phyloP scores from a whole-genome alignment of 192 early-diverging fungal genomes.

The Gonapodya sp. region DNA sequence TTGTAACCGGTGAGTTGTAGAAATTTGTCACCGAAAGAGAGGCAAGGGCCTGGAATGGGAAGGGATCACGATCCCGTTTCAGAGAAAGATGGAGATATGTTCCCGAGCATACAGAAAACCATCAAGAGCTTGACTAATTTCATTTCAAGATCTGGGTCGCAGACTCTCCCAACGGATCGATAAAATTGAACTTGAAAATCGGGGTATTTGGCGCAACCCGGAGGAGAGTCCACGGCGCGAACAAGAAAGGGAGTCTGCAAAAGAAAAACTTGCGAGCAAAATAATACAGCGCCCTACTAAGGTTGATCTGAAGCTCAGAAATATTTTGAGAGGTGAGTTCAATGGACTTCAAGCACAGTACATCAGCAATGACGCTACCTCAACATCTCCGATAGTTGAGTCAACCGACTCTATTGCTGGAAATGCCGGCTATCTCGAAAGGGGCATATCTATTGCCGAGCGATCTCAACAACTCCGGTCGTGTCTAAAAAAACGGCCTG shows the following conservation, averaged over 20 bases:
- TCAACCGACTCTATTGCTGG: not conserved
- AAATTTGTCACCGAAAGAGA: too few species aligned
- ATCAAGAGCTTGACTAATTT: not conserved
- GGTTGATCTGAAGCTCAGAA: not conserved
- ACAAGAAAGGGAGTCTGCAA: not conserved
- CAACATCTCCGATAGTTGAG: too few species aligned
- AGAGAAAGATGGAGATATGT: too few species aligned
- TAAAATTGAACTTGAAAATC: not conserved
- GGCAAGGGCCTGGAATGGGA: too few species aligned
- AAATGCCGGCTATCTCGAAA: conserved; percentile 18
- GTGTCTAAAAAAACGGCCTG: conserved; percentile 38
- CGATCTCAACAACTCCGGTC: conserved; percentile 27
- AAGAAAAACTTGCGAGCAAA: not conserved
- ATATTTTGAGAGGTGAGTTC: not conserved
- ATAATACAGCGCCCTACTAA: not conserved
- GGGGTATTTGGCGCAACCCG: not conserved
- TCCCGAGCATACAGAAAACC: too few species aligned
- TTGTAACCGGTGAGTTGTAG: not conserved
- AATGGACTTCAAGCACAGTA: too few species aligned
- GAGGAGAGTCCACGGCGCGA: not conserved
- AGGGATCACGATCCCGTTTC: not conserved
- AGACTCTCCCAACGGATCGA: not conserved
- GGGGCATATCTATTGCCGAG: conserved; percentile 23
- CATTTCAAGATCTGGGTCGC: not conserved
- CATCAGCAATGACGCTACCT: too few species aligned